phyloP scores from a whole-genome alignment of 1,139 yeast species.

The Zygosaccharomyces pseudobailii region DNA sequence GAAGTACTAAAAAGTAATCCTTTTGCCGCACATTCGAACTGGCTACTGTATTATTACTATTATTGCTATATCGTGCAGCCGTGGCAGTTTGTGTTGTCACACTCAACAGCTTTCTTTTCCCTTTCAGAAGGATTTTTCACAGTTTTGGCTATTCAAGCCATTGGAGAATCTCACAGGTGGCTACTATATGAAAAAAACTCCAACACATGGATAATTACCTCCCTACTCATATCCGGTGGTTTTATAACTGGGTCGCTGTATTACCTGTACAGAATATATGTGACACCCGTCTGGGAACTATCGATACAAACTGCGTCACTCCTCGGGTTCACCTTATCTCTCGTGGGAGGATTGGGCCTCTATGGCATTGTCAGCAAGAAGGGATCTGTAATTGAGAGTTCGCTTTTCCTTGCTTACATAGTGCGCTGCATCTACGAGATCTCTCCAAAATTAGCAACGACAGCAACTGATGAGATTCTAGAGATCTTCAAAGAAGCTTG shows the following conservation, averaged over 20 bases:
- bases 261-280: constrained; percentile 78
- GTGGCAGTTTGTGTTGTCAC: constrained; percentile 68
- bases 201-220: constrained; percentile 74
- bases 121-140: constrained; percentile 91
- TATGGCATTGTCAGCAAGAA: constrained; percentile 79
- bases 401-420: constrained; percentile 80
- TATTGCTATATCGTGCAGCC: constrained; percentile 43
- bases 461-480: constrained; percentile 40
- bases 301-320: constrained; percentile 75
- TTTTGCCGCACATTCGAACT: constrained; percentile 14
- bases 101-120: constrained; percentile 85
- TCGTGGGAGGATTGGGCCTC: constrained; percentile 67
- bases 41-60: constrained; percentile 30
- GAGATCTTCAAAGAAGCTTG: constrained; percentile 35
- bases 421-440: constrained; percentile 90
- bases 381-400: constrained; percentile 86
- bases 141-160: constrained; percentile 79
- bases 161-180: constrained; percentile 80
- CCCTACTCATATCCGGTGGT: constrained; percentile 68
- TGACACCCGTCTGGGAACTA: constrained; percentile 58
- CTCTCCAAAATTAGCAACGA: constrained; percentile 67
- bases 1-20: constrained; percentile 13
- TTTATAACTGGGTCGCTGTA: constrained; percentile 71
- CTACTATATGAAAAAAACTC: constrained; percentile 37
- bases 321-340: constrained; percentile 77